Percentiles rank a stretch among this genome's conserved stretches.
Evolutionary conservation across 768 basidiomycete genomes (phyloP).

Genomic region (Neoboletus subvelutipes): DNA sequence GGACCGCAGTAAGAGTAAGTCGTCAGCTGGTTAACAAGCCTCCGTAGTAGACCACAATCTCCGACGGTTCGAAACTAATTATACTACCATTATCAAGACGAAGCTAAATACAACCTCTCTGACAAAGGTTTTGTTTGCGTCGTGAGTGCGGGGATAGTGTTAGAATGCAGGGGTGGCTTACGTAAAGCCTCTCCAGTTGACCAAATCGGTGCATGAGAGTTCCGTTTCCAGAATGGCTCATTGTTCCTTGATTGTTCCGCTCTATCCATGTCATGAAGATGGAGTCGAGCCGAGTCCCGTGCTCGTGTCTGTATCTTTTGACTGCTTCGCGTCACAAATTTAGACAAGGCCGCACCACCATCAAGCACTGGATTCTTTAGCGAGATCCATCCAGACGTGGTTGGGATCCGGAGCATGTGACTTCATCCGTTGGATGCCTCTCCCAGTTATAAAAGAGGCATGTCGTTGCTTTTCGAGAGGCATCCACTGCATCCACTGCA

Average conservation of each 20-base stretch:
- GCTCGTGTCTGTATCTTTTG: background rate
- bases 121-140: background rate
- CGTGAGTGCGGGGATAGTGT: background rate
- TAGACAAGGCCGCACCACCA: background rate
- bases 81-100: background rate
- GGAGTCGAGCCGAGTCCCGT: background rate
- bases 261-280: slow-evolving; percentile 9
- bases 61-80: background rate
- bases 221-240: background rate
- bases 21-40: background rate
- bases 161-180: background rate
- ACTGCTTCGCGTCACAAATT: background rate
- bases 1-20: background rate
- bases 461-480: background rate
- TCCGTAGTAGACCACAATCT: background rate
- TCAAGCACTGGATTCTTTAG: background rate
- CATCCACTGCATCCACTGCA: no score
- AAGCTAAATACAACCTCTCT: background rate
- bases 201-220: background rate
- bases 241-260: background rate
- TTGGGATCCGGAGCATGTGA: slow-evolving; percentile 17
- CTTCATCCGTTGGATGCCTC: background rate
- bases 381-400: slow-evolving; percentile 11
- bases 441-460: slow-evolving; percentile 21
- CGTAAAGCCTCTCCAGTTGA: background rate